Conservation (phyloP, 805 yeast species). For the Candida silvatica region DNA sequence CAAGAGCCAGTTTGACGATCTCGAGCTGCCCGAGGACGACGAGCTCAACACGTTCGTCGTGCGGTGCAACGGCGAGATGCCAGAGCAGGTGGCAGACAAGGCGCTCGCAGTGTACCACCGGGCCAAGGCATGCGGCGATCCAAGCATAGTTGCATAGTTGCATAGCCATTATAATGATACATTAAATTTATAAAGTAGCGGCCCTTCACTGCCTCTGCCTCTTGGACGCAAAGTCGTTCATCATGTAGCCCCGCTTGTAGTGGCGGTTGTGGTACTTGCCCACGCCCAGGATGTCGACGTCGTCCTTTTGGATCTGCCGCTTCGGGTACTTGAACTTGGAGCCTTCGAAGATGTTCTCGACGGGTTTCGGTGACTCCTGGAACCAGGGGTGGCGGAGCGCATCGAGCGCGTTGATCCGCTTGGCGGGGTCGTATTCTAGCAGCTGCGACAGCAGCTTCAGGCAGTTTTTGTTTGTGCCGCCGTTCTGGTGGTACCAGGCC, state of each 20-base stretch:
- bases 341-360: slow-evolving; percentile 74
- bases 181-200: too few species aligned
- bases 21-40: slow-evolving; percentile 52
- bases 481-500: slow-evolving; percentile 81
- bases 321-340: slow-evolving; percentile 70
- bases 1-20: slow-evolving; percentile 62
- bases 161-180: too few species aligned
- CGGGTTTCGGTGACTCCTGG: slow-evolving; percentile 56
- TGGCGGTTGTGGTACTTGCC: slow-evolving; percentile 6
- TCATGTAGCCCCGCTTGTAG: neutral
- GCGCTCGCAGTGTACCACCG: neutral
- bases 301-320: slow-evolving; percentile 80
- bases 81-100: slow-evolving; percentile 9
- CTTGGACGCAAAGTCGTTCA: neutral
- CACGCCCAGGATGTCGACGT: slow-evolving; percentile 55
- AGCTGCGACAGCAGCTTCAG: slow-evolving; percentile 54
- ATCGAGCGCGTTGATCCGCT: slow-evolving; percentile 67
- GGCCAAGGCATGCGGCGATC: too few species aligned
- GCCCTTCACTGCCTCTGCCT: neutral
- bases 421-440: slow-evolving; percentile 76
- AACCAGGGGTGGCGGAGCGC: slow-evolving; percentile 78
- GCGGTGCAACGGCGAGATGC: slow-evolving; percentile 14
- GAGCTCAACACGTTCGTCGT: slow-evolving; percentile 10
- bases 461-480: slow-evolving; percentile 65
- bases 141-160: too few species aligned